These are phyloP conservation scores for Mytilinidion resinicola DNA, from an alignment of 495 filamentous ascomycete species.

Conservation along the genomic window DNA sequence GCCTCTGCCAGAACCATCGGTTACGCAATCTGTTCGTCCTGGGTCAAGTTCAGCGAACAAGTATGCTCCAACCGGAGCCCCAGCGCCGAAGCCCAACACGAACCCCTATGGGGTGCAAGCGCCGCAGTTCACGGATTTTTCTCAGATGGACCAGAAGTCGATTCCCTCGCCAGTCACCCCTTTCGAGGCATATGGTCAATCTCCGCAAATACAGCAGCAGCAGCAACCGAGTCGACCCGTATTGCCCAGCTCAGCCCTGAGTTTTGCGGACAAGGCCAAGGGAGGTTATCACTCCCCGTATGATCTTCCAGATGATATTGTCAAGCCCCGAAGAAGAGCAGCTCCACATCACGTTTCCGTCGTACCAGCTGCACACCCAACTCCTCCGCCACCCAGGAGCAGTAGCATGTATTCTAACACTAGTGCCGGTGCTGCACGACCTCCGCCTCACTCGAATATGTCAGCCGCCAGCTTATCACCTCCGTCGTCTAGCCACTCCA, in stretches of 20 bases:
- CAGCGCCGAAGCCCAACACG: conserved; percentile 2
- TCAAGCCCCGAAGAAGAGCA: conserved; percentile 56
- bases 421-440: conserved; percentile 13
- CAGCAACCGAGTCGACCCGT: conserved; percentile 39
- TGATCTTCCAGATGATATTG: conserved; percentile 85
- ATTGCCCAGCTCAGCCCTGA: conserved; percentile 47
- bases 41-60: conserved; percentile 5
- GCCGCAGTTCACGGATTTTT: conserved; percentile 30
- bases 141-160: conserved; percentile 17
- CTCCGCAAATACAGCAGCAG: conserved; percentile 32
- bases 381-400: conserved; percentile 49
- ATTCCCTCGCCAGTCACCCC: neutral
- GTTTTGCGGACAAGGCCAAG: conserved; percentile 83
- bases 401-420: conserved; percentile 47
- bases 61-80: conserved; percentile 16
- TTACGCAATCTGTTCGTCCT: neutral
- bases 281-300: conserved; percentile 90
- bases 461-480: conserved; percentile 27
- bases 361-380: conserved; percentile 27
- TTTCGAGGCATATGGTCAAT: conserved; percentile 15
- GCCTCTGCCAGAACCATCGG: conserved; percentile 2
- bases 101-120: conserved; percentile 12
- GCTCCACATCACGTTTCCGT: conserved; percentile 39
- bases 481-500: conserved; percentile 32
- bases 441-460: conserved; percentile 35